phyloP scores from a whole-genome alignment of 208 protist species.

The Naegleria gruberi region DNA sequence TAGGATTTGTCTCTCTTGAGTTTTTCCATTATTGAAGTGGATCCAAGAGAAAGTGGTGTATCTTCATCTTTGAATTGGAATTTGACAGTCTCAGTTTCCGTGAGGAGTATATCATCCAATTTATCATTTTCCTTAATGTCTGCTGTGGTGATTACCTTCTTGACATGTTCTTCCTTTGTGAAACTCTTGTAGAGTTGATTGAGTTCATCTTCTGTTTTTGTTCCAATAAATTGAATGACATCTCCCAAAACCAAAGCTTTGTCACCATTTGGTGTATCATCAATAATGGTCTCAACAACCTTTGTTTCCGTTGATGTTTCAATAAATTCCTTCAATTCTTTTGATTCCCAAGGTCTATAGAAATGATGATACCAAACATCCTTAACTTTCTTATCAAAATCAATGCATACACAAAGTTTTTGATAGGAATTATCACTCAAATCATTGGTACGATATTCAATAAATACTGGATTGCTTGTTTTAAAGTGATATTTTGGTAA shows the following conservation, averaged over 20 bases:
- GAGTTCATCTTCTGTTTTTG: neutral
- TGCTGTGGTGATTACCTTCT: neutral
- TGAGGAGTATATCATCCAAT: neutral
- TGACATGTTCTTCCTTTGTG: neutral
- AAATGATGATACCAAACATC: slow-evolving; percentile 8
- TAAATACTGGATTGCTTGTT: neutral
- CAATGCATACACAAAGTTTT: neutral
- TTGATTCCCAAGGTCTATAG: neutral
- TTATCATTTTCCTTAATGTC: neutral
- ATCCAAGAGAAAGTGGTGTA: neutral
- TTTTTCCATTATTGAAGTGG: neutral
- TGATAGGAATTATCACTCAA: neutral
- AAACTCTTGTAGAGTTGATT: neutral
- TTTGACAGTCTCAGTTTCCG: neutral
- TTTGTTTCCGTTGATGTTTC: neutral
- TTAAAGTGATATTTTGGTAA: neutral
- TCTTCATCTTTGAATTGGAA: neutral
- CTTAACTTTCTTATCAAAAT: neutral
- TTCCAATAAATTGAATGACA: neutral
- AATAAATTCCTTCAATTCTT: neutral
- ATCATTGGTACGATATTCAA: slow-evolving; percentile 4
- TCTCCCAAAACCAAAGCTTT: neutral
- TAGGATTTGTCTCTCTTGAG: neutral
- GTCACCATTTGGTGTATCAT: neutral
- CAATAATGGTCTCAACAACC: neutral